Evolutionary conservation across 73 alveolate species (phyloP).

Genomic region (Paramecium pentaurelia): DNA sequence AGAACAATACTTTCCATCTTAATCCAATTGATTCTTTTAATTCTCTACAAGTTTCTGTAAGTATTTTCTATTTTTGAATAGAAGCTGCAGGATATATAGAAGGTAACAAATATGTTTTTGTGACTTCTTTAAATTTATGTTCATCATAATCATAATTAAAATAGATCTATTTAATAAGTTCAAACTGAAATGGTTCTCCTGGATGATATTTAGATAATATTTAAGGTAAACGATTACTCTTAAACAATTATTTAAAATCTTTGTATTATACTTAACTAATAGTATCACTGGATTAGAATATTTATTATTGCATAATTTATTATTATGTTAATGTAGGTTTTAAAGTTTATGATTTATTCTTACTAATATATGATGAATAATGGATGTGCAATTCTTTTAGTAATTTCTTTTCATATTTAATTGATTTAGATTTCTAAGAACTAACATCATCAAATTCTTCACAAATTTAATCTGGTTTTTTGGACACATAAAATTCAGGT

Average conservation of each 20-base stretch:
- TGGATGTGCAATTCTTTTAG: not conserved
- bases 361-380: not conserved
- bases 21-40: constrained; percentile 1
- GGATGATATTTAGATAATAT: not conserved
- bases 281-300: not conserved
- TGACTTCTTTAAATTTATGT: not conserved
- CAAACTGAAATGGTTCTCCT: constrained; percentile 8
- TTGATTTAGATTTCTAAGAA: not conserved
- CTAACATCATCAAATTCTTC: constrained; percentile 20
- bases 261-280: not conserved
- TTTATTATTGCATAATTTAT: not conserved
- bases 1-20: not conserved
- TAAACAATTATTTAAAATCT: not conserved
- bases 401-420: not conserved
- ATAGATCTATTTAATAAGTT: not conserved
- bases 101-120: not conserved
- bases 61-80: not conserved
- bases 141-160: not conserved
- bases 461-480: not conserved
- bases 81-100: not conserved
- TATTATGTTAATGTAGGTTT: not conserved
- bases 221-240: not conserved
- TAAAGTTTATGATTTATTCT: not conserved
- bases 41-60: not conserved
- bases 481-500: not conserved